Evolutionary conservation across 2,329 filamentous ascomycete species (phyloP).

Genomic region (Alternaria solani): DNA sequence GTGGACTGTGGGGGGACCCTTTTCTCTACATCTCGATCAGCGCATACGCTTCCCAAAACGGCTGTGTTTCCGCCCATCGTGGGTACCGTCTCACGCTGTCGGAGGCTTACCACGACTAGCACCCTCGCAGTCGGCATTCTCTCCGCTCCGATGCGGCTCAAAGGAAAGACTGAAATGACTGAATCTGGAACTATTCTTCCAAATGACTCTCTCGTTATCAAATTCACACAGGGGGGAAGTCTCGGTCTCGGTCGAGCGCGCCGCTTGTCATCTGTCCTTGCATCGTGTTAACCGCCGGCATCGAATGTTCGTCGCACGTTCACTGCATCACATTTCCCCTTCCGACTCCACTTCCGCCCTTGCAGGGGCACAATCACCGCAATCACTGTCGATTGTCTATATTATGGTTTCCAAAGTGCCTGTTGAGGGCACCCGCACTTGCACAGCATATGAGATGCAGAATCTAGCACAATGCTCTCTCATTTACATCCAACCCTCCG

Average conservation of each 20-base stretch:
- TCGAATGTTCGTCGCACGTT: slow-evolving; percentile 12
- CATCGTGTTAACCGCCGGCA: background rate
- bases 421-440: slow-evolving; percentile 20
- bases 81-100: background rate
- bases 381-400: background rate
- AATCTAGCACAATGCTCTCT: slow-evolving; percentile 27
- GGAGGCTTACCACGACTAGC: background rate
- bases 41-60: slow-evolving; percentile 5
- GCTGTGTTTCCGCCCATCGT: slow-evolving; percentile 2
- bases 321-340: background rate
- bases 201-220: background rate
- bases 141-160: slow-evolving; percentile 18
- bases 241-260: background rate
- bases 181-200: background rate
- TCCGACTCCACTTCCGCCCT: slow-evolving; percentile 6
- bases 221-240: background rate
- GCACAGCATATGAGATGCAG: slow-evolving; percentile 18
- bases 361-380: slow-evolving; percentile 8
- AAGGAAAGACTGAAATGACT: background rate
- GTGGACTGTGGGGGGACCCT: slow-evolving; percentile 10
- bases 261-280: slow-evolving; percentile 5
- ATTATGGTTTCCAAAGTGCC: slow-evolving; percentile 15
- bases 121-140: slow-evolving; percentile 1
- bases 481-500: slow-evolving; percentile 26
- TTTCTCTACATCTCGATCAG: slow-evolving; percentile 9